Percentiles rank a stretch among this genome's conserved stretches.
Evolutionary conservation across 1,139 yeast species (phyloP).

Genomic region (Yamadazyma atlantica): DNA sequence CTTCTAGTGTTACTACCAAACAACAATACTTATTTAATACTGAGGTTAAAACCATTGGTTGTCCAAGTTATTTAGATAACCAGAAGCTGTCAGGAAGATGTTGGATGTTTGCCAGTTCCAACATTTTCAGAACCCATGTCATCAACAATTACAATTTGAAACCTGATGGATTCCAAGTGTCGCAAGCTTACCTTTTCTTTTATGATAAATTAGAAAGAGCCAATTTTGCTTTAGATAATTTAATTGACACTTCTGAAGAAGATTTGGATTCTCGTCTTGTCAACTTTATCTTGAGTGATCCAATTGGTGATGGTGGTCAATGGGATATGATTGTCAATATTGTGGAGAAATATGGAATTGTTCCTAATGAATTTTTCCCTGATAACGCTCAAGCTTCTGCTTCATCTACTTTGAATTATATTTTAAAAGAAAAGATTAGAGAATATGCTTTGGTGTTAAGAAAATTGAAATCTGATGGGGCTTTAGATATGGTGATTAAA

Average conservation of each 20-base stretch:
- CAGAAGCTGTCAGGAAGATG: constrained; percentile 79
- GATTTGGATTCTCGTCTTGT: constrained; percentile 68
- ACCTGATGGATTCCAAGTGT: constrained; percentile 60
- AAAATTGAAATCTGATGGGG: constrained; percentile 32
- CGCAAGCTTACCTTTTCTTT: constrained; percentile 50
- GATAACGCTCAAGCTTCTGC: constrained; percentile 67
- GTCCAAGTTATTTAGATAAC: constrained; percentile 61
- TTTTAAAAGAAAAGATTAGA: constrained; percentile 66
- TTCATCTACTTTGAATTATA: constrained; percentile 56
- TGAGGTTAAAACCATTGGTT: constrained; percentile 61
- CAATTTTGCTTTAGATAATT: constrained; percentile 73
- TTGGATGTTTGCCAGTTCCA: constrained; percentile 85
- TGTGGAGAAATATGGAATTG: constrained; percentile 73
- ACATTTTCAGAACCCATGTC: constrained; percentile 62
- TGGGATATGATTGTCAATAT: constrained; percentile 79
- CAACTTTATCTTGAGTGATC: constrained; percentile 59
- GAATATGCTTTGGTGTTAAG: constrained; percentile 74
- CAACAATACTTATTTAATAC: constrained; percentile 58
- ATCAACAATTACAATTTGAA: constrained; percentile 63
- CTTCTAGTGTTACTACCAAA: constrained; percentile 19
- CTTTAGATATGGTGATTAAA: constrained; percentile 20
- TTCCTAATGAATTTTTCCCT: constrained; percentile 71
- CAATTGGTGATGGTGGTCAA: constrained; percentile 83
- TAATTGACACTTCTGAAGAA: constrained; percentile 63
- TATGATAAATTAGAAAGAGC: constrained; percentile 46